Evolutionary conservation across 331 rosid species (phyloP).

Genomic region (Phaseolus coccineus): DNA sequence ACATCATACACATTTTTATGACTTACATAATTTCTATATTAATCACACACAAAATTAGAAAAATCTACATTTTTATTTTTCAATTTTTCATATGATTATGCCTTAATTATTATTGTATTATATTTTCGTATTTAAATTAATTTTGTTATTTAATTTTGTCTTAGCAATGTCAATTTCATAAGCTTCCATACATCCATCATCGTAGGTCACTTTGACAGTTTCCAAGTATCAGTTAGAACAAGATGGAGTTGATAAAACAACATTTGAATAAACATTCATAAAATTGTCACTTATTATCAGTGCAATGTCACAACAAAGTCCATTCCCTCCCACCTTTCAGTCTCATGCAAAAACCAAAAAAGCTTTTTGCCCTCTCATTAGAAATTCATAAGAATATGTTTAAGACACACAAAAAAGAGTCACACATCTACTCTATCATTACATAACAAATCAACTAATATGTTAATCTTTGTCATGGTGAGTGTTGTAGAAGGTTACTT

Average conservation of each 20-base stretch:
- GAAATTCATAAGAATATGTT: constrained; percentile 25
- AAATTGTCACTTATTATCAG: neutral
- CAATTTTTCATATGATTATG: no score
- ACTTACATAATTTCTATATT: no score
- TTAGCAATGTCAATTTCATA: constrained; percentile 17
- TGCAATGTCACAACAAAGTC: constrained; percentile 9
- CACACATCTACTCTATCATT: constrained; percentile 20
- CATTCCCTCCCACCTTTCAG: neutral
- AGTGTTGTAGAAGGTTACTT: constrained; percentile 14
- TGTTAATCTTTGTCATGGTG: constrained; percentile 31
- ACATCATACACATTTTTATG: no score
- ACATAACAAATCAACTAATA: constrained; percentile 36
- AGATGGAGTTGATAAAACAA: no score
- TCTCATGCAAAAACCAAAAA: constrained; percentile 3
- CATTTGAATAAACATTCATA: no score
- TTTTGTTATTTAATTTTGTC: constrained; percentile 1
- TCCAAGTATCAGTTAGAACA: no score
- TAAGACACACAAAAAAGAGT: constrained; percentile 10
- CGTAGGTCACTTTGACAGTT: neutral
- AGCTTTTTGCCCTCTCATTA: neutral
- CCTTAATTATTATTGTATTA: no score
- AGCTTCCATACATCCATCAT: neutral
- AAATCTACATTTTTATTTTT: no score
- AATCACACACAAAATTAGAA: no score
- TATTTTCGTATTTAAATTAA: no score